Percentiles rank a stretch among this genome's conserved stretches.
phyloP scores from a whole-genome alignment of 192 early-diverging fungal genomes.

The Backusella westeae region DNA sequence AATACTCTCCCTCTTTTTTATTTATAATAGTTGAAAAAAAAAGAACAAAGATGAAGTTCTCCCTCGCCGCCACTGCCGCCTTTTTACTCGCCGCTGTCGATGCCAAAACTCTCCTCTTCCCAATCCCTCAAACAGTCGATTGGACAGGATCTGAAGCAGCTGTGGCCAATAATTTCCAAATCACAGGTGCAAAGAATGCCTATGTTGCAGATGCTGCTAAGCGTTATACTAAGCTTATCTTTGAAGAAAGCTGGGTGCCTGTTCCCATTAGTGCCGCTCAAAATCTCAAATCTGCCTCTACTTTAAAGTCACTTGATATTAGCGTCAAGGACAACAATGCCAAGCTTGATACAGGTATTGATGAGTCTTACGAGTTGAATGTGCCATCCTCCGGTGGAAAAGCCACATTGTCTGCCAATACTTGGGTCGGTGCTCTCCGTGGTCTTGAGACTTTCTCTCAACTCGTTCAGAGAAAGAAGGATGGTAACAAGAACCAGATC shows the following conservation, averaged over 20 bases:
- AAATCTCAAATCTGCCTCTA: background rate
- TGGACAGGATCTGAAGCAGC: conserved; percentile 23
- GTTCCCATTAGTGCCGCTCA: conserved; percentile 45
- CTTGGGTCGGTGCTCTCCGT: conserved; percentile 67
- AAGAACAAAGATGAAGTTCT: conserved; percentile 21
- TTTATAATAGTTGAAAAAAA: background rate
- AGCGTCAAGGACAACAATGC: conserved; percentile 43
- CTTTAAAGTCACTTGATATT: conserved; percentile 42
- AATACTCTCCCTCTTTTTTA: background rate
- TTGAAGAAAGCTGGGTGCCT: conserved; percentile 38
- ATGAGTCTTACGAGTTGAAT: conserved; percentile 72
- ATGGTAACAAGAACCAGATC: conserved; percentile 36
- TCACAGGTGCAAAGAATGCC: conserved; percentile 10
- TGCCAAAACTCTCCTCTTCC: conserved; percentile 29
- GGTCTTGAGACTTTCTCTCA: conserved; percentile 74
- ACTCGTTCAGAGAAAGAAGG: conserved; percentile 43
- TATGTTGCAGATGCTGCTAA: conserved; percentile 22
- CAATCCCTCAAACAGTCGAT: conserved; percentile 22
- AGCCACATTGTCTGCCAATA: conserved; percentile 55
- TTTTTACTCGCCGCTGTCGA: conserved; percentile 2
- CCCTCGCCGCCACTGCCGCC: conserved; percentile 15
- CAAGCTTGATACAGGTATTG: conserved; percentile 53
- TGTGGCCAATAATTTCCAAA: conserved; percentile 17
- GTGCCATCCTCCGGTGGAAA: conserved; percentile 48
- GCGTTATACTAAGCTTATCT: conserved; percentile 47